phyloP scores from a whole-genome alignment of 805 yeast species.

The Suhomyces kilbournensis region DNA sequence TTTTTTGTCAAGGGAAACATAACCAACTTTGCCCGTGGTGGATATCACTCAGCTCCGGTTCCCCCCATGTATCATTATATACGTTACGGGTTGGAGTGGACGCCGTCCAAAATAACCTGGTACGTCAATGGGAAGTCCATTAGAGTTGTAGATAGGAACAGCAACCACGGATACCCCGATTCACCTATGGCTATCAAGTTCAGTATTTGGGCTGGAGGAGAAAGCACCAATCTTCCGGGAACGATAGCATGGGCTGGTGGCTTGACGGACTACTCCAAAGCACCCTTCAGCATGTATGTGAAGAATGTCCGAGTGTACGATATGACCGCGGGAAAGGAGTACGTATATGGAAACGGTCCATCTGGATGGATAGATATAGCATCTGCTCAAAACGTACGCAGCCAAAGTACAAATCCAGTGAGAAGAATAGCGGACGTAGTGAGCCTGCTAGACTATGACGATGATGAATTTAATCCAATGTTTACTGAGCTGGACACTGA shows the following conservation, averaged over 20 bases:
- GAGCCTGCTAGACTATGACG: not conserved
- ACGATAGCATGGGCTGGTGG: conserved; percentile 45
- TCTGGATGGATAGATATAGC: not conserved
- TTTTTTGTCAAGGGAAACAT: conserved; percentile 41
- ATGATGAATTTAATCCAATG: not conserved
- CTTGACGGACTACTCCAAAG: conserved; percentile 23
- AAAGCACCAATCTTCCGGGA: conserved; percentile 28
- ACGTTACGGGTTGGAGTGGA: conserved; percentile 38
- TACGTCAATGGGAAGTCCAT: conserved; percentile 24
- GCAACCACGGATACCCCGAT: conserved; percentile 29
- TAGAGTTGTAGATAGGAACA: conserved; percentile 17
- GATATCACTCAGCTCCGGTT: conserved; percentile 22
- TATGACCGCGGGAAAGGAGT: conserved; percentile 27
- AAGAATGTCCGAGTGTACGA: conserved; percentile 20
- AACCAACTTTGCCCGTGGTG: conserved; percentile 34
- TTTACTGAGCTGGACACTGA: not conserved
- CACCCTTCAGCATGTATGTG: conserved; percentile 34
- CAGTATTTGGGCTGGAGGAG: conserved; percentile 45
- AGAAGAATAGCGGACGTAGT: not conserved
- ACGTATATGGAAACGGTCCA: conserved; percentile 23
- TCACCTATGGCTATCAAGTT: conserved; percentile 37
- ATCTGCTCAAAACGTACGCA: not conserved
- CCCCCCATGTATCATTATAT: conserved; percentile 26
- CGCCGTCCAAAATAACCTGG: conserved; percentile 29
- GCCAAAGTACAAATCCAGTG: not conserved